phyloP scores from a whole-genome alignment of 78 protist genomes.

The Protostelium mycophagum region DNA sequence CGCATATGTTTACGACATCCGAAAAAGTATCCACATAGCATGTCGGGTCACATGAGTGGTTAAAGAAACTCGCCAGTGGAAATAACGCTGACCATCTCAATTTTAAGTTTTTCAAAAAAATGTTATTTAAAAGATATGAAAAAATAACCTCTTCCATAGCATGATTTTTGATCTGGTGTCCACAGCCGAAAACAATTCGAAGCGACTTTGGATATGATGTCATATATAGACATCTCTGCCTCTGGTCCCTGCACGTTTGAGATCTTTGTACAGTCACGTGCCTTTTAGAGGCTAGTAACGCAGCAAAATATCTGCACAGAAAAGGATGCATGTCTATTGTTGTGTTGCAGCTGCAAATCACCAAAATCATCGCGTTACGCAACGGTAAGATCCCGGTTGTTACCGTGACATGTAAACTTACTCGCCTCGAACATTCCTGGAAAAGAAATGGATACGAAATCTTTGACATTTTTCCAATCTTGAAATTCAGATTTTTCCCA shows the following conservation, averaged over 20 bases:
- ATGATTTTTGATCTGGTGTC: neutral
- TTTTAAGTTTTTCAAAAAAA: no score
- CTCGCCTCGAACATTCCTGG: no score
- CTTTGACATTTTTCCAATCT: no score
- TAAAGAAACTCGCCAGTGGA: neutral
- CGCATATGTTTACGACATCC: neutral
- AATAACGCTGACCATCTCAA: neutral
- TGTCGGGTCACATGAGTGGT: neutral
- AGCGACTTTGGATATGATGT: neutral
- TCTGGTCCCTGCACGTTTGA: neutral
- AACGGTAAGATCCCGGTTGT: no score
- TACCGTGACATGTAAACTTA: no score
- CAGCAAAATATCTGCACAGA: no score
- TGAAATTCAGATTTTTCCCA: no score
- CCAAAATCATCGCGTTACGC: neutral
- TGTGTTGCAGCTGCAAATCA: neutral
- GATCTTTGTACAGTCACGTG: neutral
- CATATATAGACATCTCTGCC: neutral
- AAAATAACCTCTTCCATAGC: neutral
- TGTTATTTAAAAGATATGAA: neutral
- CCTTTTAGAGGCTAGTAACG: no score
- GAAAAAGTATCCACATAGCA: neutral
- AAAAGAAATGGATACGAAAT: no score
- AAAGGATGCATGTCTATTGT: neutral
- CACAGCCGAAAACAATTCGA: neutral